Base-by-base conservation (phyloP, 805 yeast genomes). In the Candida odintsovae region DNA sequence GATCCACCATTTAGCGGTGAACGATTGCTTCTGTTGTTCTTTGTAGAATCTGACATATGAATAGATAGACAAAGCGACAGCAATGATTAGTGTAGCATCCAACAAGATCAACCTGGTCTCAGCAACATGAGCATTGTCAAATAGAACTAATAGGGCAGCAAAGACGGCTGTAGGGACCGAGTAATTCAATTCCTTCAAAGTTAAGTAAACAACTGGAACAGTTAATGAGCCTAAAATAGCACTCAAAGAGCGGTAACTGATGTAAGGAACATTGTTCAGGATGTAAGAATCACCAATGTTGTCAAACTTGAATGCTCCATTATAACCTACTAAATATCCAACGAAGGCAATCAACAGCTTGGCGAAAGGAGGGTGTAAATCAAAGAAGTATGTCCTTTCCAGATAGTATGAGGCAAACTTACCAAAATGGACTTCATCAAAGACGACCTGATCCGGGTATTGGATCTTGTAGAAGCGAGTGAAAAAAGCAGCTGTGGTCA, bases 331-430 rank as follows among this genome's bases (percentile, higher is more conserved):
- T 21, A 94, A 58, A 74, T 83, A 89, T 38, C 99, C 99, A 36
- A 84, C 88, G 48, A 82, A 75, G 0, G 98, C 98, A 67, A 92
- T 88, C 55, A 90, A 73, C 64, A 94, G 73, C 65, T 94, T 94
- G 45, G 96, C 99, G 66, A 94, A 88, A 20, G 99, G 99, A 10
- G 99, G 99, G 68, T 94, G 99, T 44, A 94, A 80, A 68, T 94
- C 99, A 61, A 94, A 94, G 66, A 89, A 94, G 66, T 87, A 94
- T 0, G 96, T 85, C 51, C 96, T 76, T 66, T 92, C 86, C 49
- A 92, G 69, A 66, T 92, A 92, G 67, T 86, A 84, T 2, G 89
- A 78, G 8, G 92, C 92, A 64, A 86, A 86, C 58, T 86, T 86
- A 33, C 95, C 95, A 58, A 86, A 86, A 64, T 86, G 95, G 19